Percentiles rank a stretch among this genome's conserved stretches.
phyloP scores from a whole-genome alignment of 1,284 basidiomycete species.

The Rhodotorula glutinis region DNA sequence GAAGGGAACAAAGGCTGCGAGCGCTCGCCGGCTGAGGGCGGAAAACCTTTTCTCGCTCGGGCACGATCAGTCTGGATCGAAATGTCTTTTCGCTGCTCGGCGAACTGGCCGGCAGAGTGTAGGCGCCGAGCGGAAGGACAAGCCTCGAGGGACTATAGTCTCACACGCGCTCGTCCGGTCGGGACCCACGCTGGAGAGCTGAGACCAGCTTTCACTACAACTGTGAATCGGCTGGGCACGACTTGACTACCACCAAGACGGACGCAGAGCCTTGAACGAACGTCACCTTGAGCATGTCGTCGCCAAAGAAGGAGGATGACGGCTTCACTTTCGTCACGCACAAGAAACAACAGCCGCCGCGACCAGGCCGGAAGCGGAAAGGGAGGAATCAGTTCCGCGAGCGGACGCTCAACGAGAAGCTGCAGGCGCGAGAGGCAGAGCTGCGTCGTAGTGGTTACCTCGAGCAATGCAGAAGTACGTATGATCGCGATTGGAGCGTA shows the following conservation, averaged over 20 bases:
- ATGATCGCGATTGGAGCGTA: too few relatives aligned
- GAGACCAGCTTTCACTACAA: neutral
- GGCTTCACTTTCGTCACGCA: conserved; percentile 28
- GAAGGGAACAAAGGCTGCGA: neutral
- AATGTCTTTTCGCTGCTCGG: neutral
- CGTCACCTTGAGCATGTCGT: neutral
- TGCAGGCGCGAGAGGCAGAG: conserved; percentile 4
- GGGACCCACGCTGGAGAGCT: neutral
- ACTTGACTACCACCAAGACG: too few relatives aligned
- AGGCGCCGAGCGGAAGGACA: too few relatives aligned
- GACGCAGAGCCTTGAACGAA: too few relatives aligned
- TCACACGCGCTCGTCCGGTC: too few relatives aligned
- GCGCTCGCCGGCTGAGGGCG: too few relatives aligned
- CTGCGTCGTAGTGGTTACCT: conserved; percentile 16
- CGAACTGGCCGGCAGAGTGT: neutral
- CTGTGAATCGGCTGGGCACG: too few relatives aligned
- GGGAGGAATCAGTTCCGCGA: conserved; percentile 25
- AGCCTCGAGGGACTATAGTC: too few relatives aligned
- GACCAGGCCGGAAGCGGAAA: conserved; percentile 23
- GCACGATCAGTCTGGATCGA: neutral
- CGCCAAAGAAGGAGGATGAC: conserved; percentile 7
- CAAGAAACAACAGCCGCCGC: conserved; percentile 23
- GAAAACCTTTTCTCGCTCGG: too few relatives aligned
- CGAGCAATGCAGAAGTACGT: conserved; percentile 20
- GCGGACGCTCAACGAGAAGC: conserved; percentile 28